phyloP scores from a whole-genome alignment of 169 alveolate genomes.

The Plasmodium vivax region DNA sequence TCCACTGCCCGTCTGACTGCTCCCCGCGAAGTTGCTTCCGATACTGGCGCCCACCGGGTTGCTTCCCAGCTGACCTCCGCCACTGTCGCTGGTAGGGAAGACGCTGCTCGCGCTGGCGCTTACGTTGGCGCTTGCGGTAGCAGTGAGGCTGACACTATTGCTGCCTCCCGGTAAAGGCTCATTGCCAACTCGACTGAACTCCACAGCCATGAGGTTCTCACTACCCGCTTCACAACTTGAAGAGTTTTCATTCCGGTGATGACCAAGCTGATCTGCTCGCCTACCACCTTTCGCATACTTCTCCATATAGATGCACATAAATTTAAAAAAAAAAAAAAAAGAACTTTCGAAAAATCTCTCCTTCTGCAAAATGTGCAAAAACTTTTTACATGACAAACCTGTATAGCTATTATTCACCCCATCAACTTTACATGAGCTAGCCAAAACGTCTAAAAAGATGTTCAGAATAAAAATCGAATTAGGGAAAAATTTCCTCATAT shows the following conservation, averaged over 20 bases:
- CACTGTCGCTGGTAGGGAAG: not conserved
- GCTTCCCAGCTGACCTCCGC: not conserved
- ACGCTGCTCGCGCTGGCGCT: not conserved
- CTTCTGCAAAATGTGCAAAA: constrained; percentile 12
- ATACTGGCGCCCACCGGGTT: not conserved
- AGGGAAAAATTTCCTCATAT: not conserved
- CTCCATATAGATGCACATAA: constrained; percentile 21
- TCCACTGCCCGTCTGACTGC: not conserved
- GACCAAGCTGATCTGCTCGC: not conserved
- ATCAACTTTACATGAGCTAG: not conserved
- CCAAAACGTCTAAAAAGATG: constrained; percentile 39
- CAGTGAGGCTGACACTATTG: not conserved
- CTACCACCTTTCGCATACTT: not conserved
- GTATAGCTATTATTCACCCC: not conserved
- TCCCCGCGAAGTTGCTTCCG: not conserved
- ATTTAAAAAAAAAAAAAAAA: constrained; percentile 52
- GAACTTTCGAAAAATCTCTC: constrained; percentile 21
- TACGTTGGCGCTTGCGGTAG: not conserved
- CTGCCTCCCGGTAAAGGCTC: not conserved
- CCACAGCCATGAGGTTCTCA: not conserved
- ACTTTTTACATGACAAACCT: constrained; percentile 18
- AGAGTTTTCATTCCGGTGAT: not conserved
- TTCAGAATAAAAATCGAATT: constrained; percentile 22
- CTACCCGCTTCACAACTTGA: not conserved
- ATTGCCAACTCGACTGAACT: not conserved